Percentiles rank a stretch among this genome's conserved stretches.
Conservation (phyloP, 768 basidiomycete species). For the Leccinellum luteum region DNA sequence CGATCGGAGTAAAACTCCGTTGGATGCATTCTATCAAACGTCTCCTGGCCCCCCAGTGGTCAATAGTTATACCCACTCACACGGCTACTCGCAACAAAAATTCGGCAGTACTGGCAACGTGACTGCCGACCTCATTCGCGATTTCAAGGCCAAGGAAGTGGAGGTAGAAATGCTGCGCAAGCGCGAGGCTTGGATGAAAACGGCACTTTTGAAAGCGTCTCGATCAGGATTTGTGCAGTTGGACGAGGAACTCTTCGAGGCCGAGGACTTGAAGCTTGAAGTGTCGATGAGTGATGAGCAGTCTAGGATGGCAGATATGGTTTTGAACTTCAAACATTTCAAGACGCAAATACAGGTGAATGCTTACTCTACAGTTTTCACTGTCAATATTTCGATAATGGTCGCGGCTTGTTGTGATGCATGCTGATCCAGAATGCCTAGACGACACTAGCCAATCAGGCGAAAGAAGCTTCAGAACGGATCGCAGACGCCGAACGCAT, state of each 20-base stretch:
- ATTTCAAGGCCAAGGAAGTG: slow-evolving; percentile 77
- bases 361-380: slow-evolving; percentile 1
- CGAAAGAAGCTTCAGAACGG: slow-evolving; percentile 71
- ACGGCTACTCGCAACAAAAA: slow-evolving; percentile 33
- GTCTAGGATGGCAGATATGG: slow-evolving; percentile 61
- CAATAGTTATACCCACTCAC: slow-evolving; percentile 49
- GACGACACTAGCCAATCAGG: slow-evolving; percentile 75
- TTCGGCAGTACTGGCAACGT: slow-evolving; percentile 64
- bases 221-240: slow-evolving; percentile 74
- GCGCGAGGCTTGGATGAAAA: slow-evolving; percentile 84
- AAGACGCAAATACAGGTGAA: slow-evolving; percentile 82
- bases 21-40: slow-evolving; percentile 58
- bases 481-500: slow-evolving; percentile 77
- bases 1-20: slow-evolving; percentile 53
- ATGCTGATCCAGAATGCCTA: slow-evolving; percentile 30
- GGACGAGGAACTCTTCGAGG: slow-evolving; percentile 48
- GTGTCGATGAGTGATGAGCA: slow-evolving; percentile 40
- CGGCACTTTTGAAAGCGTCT: slow-evolving; percentile 70
- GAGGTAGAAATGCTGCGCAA: slow-evolving; percentile 76
- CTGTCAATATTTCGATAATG: not conserved
- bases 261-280: slow-evolving; percentile 33
- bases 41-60: slow-evolving; percentile 41
- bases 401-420: not conserved
- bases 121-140: slow-evolving; percentile 71
- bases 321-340: slow-evolving; percentile 84